A percentile compares a stretch with the other conserved stretches of the same genome.
Conservation (phyloP, 805 yeast genomes). For the Yamadazyma philogaea region DNA sequence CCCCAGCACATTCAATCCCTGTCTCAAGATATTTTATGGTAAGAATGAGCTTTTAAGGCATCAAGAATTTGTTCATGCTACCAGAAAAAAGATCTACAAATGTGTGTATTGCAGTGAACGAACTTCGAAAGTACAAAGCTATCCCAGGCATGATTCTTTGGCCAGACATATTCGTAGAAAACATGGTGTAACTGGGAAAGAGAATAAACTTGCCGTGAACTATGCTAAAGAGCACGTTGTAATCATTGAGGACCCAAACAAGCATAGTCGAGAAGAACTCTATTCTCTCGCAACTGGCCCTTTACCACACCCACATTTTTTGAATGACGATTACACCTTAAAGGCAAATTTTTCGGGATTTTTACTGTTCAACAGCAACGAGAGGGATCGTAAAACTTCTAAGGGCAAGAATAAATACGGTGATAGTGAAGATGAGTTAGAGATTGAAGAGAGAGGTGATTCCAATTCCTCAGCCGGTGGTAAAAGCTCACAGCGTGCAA, state of each 20-base stretch:
- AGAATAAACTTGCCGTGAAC: constrained; percentile 42
- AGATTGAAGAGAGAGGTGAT: background rate
- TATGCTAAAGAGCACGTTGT: constrained; percentile 43
- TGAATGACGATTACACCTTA: constrained; percentile 28
- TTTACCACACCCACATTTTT: constrained; percentile 29
- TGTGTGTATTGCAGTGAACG: constrained; percentile 38
- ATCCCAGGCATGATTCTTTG: constrained; percentile 43
- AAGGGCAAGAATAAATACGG: background rate
- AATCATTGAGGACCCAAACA: constrained; percentile 28
- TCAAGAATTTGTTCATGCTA: constrained; percentile 47
- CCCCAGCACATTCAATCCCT: constrained; percentile 29
- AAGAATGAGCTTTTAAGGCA: constrained; percentile 42
- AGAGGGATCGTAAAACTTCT: constrained; percentile 1
- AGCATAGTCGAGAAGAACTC: constrained; percentile 11
- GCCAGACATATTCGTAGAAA: constrained; percentile 44
- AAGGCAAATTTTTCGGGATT: constrained; percentile 30
- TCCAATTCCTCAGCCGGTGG: background rate
- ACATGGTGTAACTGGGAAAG: constrained; percentile 44
- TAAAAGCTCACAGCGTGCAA: background rate
- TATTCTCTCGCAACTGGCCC: constrained; percentile 19
- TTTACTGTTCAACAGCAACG: constrained; percentile 25
- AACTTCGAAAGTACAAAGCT: constrained; percentile 37
- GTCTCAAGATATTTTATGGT: constrained; percentile 42
- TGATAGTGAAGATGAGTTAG: constrained; percentile 5
- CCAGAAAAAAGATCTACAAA: constrained; percentile 39